Evolutionary conservation across 345 rosid genomes (phyloP).

Genomic region (Heritiera littoralis): DNA sequence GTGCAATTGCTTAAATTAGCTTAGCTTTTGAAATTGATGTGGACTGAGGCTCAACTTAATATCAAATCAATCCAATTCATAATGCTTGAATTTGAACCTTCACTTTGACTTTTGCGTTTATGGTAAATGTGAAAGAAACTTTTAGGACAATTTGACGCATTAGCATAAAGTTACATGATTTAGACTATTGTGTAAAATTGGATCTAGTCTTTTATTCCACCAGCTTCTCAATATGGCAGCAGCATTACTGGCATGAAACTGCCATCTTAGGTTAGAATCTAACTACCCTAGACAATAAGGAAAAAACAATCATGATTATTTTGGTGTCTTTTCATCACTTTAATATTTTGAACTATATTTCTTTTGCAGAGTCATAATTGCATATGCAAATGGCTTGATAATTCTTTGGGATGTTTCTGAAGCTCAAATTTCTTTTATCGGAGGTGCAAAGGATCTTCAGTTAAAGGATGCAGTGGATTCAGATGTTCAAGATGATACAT

Average conservation of each 20-base stretch:
- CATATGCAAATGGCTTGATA: conserved; percentile 60
- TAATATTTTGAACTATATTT: background rate
- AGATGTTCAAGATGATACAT: conserved; percentile 30
- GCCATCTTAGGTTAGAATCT: conserved; percentile 8
- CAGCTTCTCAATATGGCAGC: background rate
- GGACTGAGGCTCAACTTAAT: conserved; percentile 8
- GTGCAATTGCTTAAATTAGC: conserved; percentile 19
- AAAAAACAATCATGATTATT: background rate
- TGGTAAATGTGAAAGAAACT: conserved; percentile 5
- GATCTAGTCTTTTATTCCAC: background rate
- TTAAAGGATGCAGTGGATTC: conserved; percentile 44
- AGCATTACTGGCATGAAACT: background rate
- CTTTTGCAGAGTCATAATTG: conserved; percentile 63
- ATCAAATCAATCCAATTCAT: conserved; percentile 3
- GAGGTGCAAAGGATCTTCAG: conserved; percentile 65
- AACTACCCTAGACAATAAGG: background rate
- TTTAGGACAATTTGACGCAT: background rate
- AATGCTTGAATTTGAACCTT: background rate
- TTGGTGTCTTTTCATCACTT: background rate
- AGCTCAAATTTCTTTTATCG: conserved; percentile 48
- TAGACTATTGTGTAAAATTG: background rate
- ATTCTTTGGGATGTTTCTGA: conserved; percentile 66
- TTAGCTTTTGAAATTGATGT: background rate
- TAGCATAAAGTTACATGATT: background rate
- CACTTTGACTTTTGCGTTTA: background rate